Evolutionary conservation across 1,284 basidiomycete species (phyloP).

Genomic region (Sporisorium exsertum): DNA sequence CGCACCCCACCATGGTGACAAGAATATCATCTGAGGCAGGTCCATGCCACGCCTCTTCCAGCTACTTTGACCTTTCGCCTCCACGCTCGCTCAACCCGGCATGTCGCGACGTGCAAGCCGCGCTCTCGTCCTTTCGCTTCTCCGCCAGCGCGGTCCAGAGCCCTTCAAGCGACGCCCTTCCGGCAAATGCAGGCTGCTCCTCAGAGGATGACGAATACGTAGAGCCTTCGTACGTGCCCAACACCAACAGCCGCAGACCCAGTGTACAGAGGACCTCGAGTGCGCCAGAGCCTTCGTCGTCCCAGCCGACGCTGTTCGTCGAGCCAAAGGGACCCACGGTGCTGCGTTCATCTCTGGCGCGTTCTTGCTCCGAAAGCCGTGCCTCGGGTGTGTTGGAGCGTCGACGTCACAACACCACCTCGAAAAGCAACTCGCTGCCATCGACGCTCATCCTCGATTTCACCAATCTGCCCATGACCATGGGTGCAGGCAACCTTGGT

Average conservation of each 20-base stretch:
- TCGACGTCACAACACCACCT: conserved; percentile 26
- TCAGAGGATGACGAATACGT: conserved; percentile 29
- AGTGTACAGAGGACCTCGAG: conserved; percentile 46
- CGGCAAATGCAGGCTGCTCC: not conserved
- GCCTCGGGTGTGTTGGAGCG: conserved; percentile 45
- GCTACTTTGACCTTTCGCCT: conserved; percentile 19
- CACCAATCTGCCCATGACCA: conserved; percentile 32
- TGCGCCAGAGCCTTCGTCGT: conserved; percentile 35
- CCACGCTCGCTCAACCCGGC: conserved; percentile 29
- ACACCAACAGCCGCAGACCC: conserved; percentile 33
- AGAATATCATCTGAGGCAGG: conserved; percentile 27
- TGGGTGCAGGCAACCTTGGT: conserved; percentile 39
- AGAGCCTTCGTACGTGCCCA: conserved; percentile 22
- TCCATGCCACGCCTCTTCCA: conserved; percentile 12
- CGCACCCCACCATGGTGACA: conserved; percentile 14
- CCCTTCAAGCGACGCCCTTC: conserved; percentile 1
- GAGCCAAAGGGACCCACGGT: conserved; percentile 12
- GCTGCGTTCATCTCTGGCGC: conserved; percentile 29
- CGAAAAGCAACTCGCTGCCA: conserved; percentile 15
- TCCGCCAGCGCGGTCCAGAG: conserved; percentile 25
- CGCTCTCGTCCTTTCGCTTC: conserved; percentile 41
- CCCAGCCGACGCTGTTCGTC: conserved; percentile 30
- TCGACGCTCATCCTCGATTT: conserved; percentile 43
- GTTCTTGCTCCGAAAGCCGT: conserved; percentile 44
- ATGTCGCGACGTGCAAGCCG: conserved; percentile 31